These are phyloP conservation scores for Cyclocybe aegerita DNA, from an alignment of 768 basidiomycete species.

Conservation along the genomic window DNA sequence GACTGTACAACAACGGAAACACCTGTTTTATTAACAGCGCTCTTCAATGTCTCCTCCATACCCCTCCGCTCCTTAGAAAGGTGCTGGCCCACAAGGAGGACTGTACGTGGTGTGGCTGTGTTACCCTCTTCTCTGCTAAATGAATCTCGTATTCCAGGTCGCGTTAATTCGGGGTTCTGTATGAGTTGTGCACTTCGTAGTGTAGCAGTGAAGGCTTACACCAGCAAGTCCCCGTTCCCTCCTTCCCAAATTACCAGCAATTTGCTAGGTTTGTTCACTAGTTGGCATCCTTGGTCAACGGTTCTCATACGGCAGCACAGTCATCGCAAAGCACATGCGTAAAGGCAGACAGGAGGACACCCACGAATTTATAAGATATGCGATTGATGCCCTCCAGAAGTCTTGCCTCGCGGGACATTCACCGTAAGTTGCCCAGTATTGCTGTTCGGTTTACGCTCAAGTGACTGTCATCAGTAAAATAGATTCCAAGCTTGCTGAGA, in stretches of 20 bases:
- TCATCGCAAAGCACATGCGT: slow-evolving; percentile 88
- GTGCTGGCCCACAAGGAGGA: slow-evolving; percentile 51
- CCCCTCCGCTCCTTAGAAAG: slow-evolving; percentile 77
- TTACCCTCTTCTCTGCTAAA: slow-evolving; percentile 6
- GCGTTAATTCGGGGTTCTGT: slow-evolving; percentile 61
- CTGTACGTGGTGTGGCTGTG: slow-evolving; percentile 52
- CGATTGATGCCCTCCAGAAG: slow-evolving; percentile 88
- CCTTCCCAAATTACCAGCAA: slow-evolving; percentile 67
- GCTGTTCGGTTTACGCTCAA: slow-evolving; percentile 3
- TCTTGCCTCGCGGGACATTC: slow-evolving; percentile 72
- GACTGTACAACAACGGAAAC: slow-evolving; percentile 85
- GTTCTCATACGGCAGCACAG: slow-evolving; percentile 37
- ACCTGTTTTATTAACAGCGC: slow-evolving; percentile 97
- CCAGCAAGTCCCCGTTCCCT: slow-evolving; percentile 45
- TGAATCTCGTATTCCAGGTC: slow-evolving; percentile 28
- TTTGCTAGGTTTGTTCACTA: slow-evolving; percentile 57
- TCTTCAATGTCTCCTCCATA: slow-evolving; percentile 90
- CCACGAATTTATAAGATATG: slow-evolving; percentile 95
- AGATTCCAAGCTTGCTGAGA: slow-evolving; percentile 71
- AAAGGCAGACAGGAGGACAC: slow-evolving; percentile 95
- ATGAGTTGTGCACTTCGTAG: slow-evolving; percentile 72
- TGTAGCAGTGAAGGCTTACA: slow-evolving; percentile 57
- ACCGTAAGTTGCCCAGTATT: slow-evolving; percentile 46
- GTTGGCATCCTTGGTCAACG: background rate
- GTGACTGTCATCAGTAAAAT: slow-evolving; percentile 50